phyloP scores from a whole-genome alignment of 2,329 filamentous ascomycete genomes.

The Talaromyces pinophilus region DNA sequence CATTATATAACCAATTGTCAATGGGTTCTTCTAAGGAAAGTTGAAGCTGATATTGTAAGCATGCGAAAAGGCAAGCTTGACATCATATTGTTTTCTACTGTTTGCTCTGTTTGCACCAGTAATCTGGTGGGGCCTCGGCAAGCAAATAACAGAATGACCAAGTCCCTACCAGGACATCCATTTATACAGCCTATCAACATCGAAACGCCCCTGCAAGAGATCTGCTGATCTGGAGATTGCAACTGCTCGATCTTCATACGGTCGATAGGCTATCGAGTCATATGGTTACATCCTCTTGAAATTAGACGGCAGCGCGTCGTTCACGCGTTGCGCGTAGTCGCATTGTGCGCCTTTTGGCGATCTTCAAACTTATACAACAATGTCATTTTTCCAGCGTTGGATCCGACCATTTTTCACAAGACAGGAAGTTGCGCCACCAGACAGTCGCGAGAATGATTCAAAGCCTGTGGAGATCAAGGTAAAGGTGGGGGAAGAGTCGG shows the following conservation, averaged over 20 bases:
- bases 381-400: constrained; percentile 4
- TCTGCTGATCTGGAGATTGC: too few species aligned
- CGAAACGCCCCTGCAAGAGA: not conserved
- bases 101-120: constrained; percentile 23
- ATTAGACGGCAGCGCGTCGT: not conserved
- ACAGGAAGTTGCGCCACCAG: not conserved
- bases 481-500: not conserved
- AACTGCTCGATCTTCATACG: too few species aligned
- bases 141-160: constrained; percentile 1
- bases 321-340: not conserved
- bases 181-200: not conserved
- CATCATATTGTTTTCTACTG: constrained; percentile 22
- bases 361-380: not conserved
- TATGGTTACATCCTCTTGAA: not conserved
- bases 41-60: constrained; percentile 11
- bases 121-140: constrained; percentile 5
- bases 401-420: not conserved
- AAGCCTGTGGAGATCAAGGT: not conserved
- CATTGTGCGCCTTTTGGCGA: not conserved
- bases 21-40: not conserved
- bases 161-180: not conserved
- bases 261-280: not conserved
- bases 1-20: not conserved
- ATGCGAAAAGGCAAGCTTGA: constrained; percentile 17
- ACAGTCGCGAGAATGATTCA: not conserved